Conservation (phyloP, 208 protist genomes). For the Entamoeba nuttalli region DNA sequence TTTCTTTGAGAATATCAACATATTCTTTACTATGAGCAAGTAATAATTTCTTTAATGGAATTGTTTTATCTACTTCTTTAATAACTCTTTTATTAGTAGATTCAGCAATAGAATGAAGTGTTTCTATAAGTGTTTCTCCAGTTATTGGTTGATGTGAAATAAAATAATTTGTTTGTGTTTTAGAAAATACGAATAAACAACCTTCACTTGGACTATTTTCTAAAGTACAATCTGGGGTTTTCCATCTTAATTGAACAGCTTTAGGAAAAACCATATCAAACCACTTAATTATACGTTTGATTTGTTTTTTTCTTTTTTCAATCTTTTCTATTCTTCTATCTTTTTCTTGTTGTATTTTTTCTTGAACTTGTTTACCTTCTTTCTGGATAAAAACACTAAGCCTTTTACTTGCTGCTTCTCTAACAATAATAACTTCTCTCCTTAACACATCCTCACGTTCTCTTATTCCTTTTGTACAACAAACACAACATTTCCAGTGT, state of each 20-base stretch:
- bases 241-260: neutral
- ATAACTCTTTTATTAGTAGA: neutral
- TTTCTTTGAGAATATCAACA: neutral
- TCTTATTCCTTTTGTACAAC: neutral
- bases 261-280: neutral
- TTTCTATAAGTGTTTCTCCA: neutral
- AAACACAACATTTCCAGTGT: neutral
- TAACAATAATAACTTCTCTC: neutral
- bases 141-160: neutral
- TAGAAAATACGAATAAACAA: neutral
- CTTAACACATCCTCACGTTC: neutral
- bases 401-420: neutral
- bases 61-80: neutral
- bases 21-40: neutral
- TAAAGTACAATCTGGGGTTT: neutral
- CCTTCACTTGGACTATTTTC: neutral
- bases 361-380: neutral
- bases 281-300: neutral
- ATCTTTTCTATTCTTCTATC: neutral
- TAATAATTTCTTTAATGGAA: neutral
- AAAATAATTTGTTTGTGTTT: neutral
- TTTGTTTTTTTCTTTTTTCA: neutral
- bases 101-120: neutral
- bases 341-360: neutral
- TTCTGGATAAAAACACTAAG: neutral